These are phyloP conservation scores for Fragaria iinumae DNA, from an alignment of 306 rosid genomes.

Conservation along the genomic window DNA sequence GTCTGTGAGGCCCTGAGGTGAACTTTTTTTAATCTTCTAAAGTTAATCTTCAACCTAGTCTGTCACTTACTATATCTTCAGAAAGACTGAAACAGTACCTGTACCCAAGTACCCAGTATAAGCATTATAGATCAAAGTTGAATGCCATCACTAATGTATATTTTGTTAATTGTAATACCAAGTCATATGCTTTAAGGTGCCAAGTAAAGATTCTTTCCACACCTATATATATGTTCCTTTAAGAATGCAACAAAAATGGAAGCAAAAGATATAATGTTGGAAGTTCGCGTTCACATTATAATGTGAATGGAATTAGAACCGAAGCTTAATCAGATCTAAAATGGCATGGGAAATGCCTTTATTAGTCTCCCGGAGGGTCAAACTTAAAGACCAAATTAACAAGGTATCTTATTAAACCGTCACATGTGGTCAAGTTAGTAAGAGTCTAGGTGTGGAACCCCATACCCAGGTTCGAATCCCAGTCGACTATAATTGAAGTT, in stretches of 20 bases:
- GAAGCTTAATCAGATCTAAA: not conserved
- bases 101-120: not conserved
- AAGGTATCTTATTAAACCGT: no score
- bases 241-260: not conserved
- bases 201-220: conserved; percentile 12
- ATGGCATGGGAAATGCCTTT: conserved; percentile 30
- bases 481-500: no score
- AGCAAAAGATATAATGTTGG: not conserved
- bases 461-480: no score
- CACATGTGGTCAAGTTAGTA: no score
- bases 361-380: not conserved
- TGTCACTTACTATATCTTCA: no score
- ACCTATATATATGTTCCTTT: not conserved
- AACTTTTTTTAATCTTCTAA: no score
- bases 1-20: no score
- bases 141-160: not conserved
- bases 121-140: not conserved
- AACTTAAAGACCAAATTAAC: not conserved
- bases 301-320: conserved; percentile 1
- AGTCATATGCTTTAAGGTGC: not conserved
- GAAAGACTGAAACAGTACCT: not conserved
- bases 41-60: no score
- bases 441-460: no score
- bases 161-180: not conserved
- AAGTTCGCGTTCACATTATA: conserved; percentile 3